Conservation (phyloP, 805 yeast species). For the Barnettozyma sucrosica region DNA sequence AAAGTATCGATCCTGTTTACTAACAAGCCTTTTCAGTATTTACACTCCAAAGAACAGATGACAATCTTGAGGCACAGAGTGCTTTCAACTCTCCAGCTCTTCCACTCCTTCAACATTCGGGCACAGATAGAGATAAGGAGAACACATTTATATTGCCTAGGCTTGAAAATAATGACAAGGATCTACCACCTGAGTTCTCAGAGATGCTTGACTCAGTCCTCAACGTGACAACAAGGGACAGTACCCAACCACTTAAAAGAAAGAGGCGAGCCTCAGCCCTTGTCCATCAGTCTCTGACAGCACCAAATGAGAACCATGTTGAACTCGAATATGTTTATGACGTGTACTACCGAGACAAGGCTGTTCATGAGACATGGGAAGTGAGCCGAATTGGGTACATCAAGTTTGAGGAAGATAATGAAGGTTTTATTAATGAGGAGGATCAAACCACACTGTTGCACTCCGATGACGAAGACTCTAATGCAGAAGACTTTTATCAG, state of each 20-base stretch:
- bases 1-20: neutral
- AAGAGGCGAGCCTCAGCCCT: conserved; percentile 17
- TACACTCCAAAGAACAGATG: conserved; percentile 44
- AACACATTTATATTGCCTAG: conserved; percentile 24
- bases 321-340: conserved; percentile 84
- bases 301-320: conserved; percentile 5
- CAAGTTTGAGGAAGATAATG: conserved; percentile 37
- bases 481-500: conserved; percentile 85
- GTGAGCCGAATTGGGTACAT: conserved; percentile 28
- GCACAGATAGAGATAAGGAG: conserved; percentile 18
- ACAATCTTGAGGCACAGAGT: conserved; percentile 20
- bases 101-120: conserved; percentile 24
- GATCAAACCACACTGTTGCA: conserved; percentile 35
- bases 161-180: conserved; percentile 20
- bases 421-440: conserved; percentile 29
- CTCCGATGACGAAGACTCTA: conserved; percentile 78
- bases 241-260: conserved; percentile 17
- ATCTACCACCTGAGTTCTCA: conserved; percentile 56
- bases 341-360: conserved; percentile 66
- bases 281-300: conserved; percentile 14
- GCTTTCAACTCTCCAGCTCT: conserved; percentile 13
- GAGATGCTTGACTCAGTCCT: conserved; percentile 68
- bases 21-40: conserved; percentile 28
- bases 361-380: conserved; percentile 46
- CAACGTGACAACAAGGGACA: conserved; percentile 27